A percentile compares a stretch with the other conserved stretches of the same genome.
These are phyloP conservation scores for Mycena capillaripes DNA, from an alignment of 768 basidiomycete genomes.

Conservation along the genomic window DNA sequence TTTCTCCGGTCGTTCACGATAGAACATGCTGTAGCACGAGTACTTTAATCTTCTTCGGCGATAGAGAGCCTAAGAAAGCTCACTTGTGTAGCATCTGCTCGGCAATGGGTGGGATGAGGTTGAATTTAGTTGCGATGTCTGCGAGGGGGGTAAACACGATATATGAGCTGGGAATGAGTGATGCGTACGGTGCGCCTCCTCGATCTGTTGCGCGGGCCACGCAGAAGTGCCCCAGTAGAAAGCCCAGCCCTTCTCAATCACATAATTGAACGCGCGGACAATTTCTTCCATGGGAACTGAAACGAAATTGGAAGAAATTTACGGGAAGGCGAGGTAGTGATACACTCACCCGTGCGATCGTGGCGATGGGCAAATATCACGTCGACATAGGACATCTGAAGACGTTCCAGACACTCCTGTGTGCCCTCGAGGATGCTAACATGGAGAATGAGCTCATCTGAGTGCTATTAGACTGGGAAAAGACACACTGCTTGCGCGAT, in stretches of 20 bases:
- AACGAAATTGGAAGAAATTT: background rate
- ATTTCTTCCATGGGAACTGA: slow-evolving; percentile 81
- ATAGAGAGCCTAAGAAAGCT: slow-evolving; percentile 28
- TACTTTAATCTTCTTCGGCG: no score
- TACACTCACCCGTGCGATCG: slow-evolving; percentile 64
- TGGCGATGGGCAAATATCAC: slow-evolving; percentile 80
- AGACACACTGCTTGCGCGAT: slow-evolving; percentile 71
- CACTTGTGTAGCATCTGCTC: slow-evolving; percentile 86
- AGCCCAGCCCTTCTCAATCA: slow-evolving; percentile 82
- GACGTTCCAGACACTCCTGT: slow-evolving; percentile 73
- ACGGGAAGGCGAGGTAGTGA: no score
- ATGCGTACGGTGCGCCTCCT: slow-evolving; percentile 72
- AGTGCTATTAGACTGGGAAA: background rate
- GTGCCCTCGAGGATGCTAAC: slow-evolving; percentile 81
- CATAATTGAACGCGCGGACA: slow-evolving; percentile 85
- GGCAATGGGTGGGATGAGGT: slow-evolving; percentile 76
- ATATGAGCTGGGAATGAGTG: slow-evolving; percentile 50
- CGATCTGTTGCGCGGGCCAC: slow-evolving; percentile 80
- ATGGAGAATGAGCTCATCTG: background rate
- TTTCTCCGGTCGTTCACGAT: slow-evolving; percentile 83
- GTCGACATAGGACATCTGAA: slow-evolving; percentile 83
- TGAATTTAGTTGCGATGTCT: slow-evolving; percentile 79
- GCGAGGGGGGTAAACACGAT: slow-evolving; percentile 46
- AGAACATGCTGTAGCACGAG: slow-evolving; percentile 71
- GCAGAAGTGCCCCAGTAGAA: slow-evolving; percentile 85